phyloP scores from a whole-genome alignment of 495 filamentous ascomycete species.

The Bryoglossum gracile region DNA sequence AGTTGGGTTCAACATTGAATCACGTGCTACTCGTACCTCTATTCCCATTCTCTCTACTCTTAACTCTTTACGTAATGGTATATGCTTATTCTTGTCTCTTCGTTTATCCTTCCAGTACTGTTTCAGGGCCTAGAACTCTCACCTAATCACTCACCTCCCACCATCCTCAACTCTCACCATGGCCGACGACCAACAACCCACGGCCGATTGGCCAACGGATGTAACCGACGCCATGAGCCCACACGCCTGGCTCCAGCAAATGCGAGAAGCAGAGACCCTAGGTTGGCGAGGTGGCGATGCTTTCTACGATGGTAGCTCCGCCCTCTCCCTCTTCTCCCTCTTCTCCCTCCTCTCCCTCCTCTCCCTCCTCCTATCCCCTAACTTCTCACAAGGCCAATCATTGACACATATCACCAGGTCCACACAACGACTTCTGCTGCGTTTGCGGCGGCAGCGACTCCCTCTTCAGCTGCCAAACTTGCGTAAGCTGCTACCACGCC shows the following conservation, averaged over 20 bases:
- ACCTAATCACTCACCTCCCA: no score
- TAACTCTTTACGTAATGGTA: no score
- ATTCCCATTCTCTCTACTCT: no score
- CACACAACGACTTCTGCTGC: slow-evolving; percentile 14
- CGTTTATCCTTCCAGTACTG: no score
- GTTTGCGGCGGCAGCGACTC: slow-evolving; percentile 13
- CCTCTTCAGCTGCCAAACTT: slow-evolving; percentile 14
- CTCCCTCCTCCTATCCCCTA: no score
- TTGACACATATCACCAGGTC: slow-evolving; percentile 2
- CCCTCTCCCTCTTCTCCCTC: not conserved
- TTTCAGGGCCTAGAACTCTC: no score
- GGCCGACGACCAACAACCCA: not conserved
- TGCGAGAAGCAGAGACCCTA: not conserved
- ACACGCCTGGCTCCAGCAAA: not conserved
- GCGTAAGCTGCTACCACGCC: slow-evolving; percentile 12
- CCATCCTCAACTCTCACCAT: no score
- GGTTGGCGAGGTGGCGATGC: slow-evolving; percentile 8
- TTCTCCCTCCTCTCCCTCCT: no score
- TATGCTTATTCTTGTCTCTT: no score
- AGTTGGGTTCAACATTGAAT: no score
- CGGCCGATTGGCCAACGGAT: not conserved
- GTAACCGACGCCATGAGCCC: not conserved
- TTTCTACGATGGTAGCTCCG: slow-evolving; percentile 9
- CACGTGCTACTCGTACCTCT: no score
- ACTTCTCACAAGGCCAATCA: no score